Percentiles rank a stretch among this genome's conserved stretches.
Conservation (phyloP, 768 basidiomycete genomes). For the Goffeauzyma gilvescens region DNA sequence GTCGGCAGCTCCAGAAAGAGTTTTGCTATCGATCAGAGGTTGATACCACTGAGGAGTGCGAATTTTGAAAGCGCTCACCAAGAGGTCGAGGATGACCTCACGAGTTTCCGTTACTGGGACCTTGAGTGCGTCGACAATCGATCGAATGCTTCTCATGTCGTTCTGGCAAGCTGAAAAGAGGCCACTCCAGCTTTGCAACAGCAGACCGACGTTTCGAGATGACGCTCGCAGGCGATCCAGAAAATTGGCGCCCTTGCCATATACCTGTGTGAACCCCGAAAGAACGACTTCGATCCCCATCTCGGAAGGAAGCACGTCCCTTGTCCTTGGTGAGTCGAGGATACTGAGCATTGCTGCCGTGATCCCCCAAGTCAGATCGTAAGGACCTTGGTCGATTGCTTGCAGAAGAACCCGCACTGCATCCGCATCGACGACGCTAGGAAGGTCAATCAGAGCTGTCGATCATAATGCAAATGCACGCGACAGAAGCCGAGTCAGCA, state of each 20-base stretch:
- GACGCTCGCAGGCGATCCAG: conserved; percentile 61
- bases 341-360: conserved; percentile 64
- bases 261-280: conserved; percentile 77
- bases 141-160: conserved; percentile 64
- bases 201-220: conserved; percentile 55
- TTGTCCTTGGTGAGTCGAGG: conserved; percentile 63
- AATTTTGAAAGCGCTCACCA: conserved; percentile 81
- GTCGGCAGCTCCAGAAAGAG: conserved; percentile 44
- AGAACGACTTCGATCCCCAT: conserved; percentile 81
- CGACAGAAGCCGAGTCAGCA: too few species aligned
- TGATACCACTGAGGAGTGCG: conserved; percentile 82
- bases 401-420: conserved; percentile 73
- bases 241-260: conserved; percentile 62
- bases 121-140: conserved; percentile 62
- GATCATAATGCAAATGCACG: conserved; percentile 1
- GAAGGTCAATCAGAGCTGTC: conserved; percentile 70
- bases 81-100: conserved; percentile 80
- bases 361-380: conserved; percentile 56
- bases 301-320: conserved; percentile 58
- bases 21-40: conserved; percentile 71
- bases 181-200: conserved; percentile 85
- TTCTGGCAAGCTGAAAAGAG: conserved; percentile 86
- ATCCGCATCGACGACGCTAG: conserved; percentile 57
- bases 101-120: conserved; percentile 74
- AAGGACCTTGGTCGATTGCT: conserved; percentile 71